Base-by-base conservation (phyloP, 2,329 filamentous ascomycete genomes). In the Cercospora citrullina region DNA sequence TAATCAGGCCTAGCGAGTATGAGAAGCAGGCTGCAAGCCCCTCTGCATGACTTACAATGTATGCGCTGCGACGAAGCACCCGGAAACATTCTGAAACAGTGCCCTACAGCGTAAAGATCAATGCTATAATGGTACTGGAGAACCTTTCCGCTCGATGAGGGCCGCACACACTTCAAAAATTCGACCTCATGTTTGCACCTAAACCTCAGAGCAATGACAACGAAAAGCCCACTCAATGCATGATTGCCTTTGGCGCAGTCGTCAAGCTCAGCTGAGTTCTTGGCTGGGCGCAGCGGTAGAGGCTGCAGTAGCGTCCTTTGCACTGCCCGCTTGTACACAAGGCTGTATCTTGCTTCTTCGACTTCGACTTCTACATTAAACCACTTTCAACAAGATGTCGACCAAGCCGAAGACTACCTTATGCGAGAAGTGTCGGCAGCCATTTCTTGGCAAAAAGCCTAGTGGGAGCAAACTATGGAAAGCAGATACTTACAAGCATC, bases 141-240 rank as follows among this genome's bases (percentile, higher is more conserved):
- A 33, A 4, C 31, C 2, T n/a, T 33, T 33, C 31, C 12, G 31
- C 31, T 12, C 9, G 9, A 33, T 2, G 31, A 33, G 10, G 31
- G 31, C 31, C 10, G 31, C 31, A 33, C 8, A 33, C 2, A 33
- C 9, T 10, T 33, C 31, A 33, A 33, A 12, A 4, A 33, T 33
- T 36, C 12, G 33, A 6, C 4, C 14, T 16, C 33, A 36, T 5
- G 4, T 39, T 39, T 39, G 36, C 36, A 39, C 6, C 2, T 3
- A 7, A n/a, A 5, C 3, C 14, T 16, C 36, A n/a, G 5, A 39
- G 36, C 36, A 3, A 16, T 7, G 14, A 5, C 36, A 3, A 39
- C 36, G 0, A 39, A 7, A 6, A 39, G 14, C 0, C 5, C 14
- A 39, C 1, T 3, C 5, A 2, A 3, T 5, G 0, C 36, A 7